phyloP scores from a whole-genome alignment of 345 rosid species.

The Fremontodendron californicum region DNA sequence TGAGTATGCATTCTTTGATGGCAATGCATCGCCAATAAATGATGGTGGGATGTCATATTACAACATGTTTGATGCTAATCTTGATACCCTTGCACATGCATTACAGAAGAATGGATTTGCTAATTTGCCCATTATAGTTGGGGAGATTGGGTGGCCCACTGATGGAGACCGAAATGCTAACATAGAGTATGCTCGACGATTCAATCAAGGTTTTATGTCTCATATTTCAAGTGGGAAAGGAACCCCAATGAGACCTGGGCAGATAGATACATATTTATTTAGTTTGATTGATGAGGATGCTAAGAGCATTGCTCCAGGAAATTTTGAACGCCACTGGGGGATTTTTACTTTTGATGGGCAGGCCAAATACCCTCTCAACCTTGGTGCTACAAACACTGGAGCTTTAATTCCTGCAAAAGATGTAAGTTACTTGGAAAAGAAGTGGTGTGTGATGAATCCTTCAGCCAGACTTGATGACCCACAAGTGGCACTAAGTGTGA shows the following conservation, averaged over 20 bases:
- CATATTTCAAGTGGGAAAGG: slow-evolving; percentile 73
- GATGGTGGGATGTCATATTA: slow-evolving; percentile 64
- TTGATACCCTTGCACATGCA: slow-evolving; percentile 78
- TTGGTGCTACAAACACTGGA: slow-evolving; percentile 80
- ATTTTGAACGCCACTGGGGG: slow-evolving; percentile 93
- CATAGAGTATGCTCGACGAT: slow-evolving; percentile 58
- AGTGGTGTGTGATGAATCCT: slow-evolving; percentile 84
- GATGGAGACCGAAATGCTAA: slow-evolving; percentile 83
- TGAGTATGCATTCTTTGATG: slow-evolving; percentile 87
- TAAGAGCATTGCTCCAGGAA: slow-evolving; percentile 76
- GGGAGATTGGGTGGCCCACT: slow-evolving; percentile 97
- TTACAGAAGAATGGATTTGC: slow-evolving; percentile 80
- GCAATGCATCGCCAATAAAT: slow-evolving; percentile 49
- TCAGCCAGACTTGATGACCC: slow-evolving; percentile 63
- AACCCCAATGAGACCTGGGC: slow-evolving; percentile 77
- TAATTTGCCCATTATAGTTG: slow-evolving; percentile 66
- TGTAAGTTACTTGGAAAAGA: slow-evolving; percentile 43
- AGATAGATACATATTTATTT: slow-evolving; percentile 70
- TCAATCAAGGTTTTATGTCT: slow-evolving; percentile 81
- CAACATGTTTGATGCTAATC: slow-evolving; percentile 90
- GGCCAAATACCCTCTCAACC: slow-evolving; percentile 61
- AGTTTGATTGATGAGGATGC: slow-evolving; percentile 82
- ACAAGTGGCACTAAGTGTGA: slow-evolving; percentile 56
- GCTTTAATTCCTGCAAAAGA: slow-evolving; percentile 49
- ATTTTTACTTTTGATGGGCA: slow-evolving; percentile 62